Conservation (phyloP, 257 asterid species). For the Eucommia ulmoides region DNA sequence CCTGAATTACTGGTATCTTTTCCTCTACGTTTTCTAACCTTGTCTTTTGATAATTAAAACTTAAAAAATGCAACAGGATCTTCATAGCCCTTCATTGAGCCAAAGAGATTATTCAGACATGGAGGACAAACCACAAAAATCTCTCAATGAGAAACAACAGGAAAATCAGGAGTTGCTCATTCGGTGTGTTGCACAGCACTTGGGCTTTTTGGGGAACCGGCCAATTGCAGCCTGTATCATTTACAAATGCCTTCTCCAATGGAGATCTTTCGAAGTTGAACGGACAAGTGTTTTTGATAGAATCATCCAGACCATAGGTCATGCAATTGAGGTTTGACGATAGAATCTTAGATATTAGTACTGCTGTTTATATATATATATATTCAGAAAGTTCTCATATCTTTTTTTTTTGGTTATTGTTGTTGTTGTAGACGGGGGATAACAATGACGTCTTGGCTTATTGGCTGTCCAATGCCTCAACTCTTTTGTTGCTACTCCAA, state of each 20-base stretch:
- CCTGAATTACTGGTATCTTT: too few species aligned
- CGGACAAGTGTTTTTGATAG: conserved; percentile 87
- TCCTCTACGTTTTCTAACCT: too few species aligned
- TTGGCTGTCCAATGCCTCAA: conserved; percentile 96
- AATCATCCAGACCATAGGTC: conserved; percentile 92
- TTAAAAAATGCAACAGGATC: conserved; percentile 47
- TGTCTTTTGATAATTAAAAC: too few species aligned
- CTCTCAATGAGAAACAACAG: conserved; percentile 91
- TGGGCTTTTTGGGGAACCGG: conserved; percentile 80
- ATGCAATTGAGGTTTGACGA: conserved; percentile 80
- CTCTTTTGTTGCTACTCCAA: conserved; percentile 82
- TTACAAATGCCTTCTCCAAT: conserved; percentile 90
- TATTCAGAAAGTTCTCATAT: too few species aligned
- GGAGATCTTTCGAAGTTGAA: conserved; percentile 99
- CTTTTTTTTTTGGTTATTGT: too few species aligned
- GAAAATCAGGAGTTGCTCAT: conserved; percentile 90
- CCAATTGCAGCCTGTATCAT: conserved; percentile 95
- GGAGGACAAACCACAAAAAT: conserved; percentile 94
- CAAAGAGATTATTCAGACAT: conserved; percentile 46
- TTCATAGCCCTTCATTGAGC: conserved; percentile 66
- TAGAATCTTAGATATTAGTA: conserved; percentile 7
- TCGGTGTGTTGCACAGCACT: conserved; percentile 69
- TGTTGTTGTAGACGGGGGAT: conserved; percentile 66
- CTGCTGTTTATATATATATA: too few species aligned
- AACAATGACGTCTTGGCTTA: conserved; percentile 84